Percentiles rank a stretch among this genome's conserved stretches.
Evolutionary conservation across 306 rosid species (phyloP).

Genomic region (Trifolium subterraneum): DNA sequence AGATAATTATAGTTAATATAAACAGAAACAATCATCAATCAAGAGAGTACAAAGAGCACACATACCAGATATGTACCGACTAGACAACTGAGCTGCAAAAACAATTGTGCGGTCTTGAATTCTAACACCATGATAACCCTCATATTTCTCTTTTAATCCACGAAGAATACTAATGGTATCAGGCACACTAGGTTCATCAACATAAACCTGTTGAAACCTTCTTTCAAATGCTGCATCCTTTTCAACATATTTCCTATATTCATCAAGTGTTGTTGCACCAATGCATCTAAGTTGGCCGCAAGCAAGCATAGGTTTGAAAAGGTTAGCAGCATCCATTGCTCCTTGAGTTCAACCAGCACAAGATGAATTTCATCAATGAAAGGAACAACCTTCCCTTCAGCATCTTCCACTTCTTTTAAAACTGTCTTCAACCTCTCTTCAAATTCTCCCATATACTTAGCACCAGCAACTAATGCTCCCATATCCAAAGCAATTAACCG

Average conservation of each 20-base stretch:
- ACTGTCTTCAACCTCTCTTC: conserved; percentile 43
- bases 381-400: conserved; percentile 78
- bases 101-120: conserved; percentile 81
- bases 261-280: conserved; percentile 92
- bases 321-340: conserved; percentile 90
- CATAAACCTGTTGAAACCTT: conserved; percentile 82
- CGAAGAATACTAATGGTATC: conserved; percentile 86
- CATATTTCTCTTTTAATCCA: conserved; percentile 80
- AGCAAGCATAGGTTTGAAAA: conserved; percentile 90
- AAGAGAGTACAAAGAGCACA: neutral
- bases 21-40: neutral
- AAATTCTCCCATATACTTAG: conserved; percentile 38
- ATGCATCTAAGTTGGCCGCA: conserved; percentile 88
- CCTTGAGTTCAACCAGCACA: conserved; percentile 85
- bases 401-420: conserved; percentile 86
- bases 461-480: conserved; percentile 83
- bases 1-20: neutral
- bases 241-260: conserved; percentile 83
- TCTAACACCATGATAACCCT: conserved; percentile 90
- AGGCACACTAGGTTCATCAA: conserved; percentile 81
- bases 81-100: conserved; percentile 79
- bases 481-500: conserved; percentile 83
- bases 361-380: conserved; percentile 89
- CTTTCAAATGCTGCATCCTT: conserved; percentile 91
- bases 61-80: conserved; percentile 78